Evolutionary conservation across 176 grass and related monocot genomes (phyloP).

Genomic region (Oryza longistaminata): DNA sequence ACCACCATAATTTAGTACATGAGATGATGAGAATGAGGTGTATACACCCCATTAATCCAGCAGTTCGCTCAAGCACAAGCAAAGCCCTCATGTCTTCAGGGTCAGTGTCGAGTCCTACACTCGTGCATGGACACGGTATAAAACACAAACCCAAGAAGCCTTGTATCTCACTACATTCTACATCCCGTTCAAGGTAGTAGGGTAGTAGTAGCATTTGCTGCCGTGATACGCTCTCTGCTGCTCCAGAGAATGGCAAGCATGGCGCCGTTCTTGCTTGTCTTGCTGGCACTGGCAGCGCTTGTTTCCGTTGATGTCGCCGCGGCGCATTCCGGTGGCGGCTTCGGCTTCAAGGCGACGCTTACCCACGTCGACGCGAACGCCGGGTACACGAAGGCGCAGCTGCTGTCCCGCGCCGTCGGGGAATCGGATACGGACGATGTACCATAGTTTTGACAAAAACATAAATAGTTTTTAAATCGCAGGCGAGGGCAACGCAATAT

Average conservation of each 20-base stretch:
- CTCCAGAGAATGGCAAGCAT: constrained; percentile 9
- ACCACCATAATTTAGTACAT: not conserved
- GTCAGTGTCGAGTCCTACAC: constrained; percentile 29
- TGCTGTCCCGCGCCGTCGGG: constrained; percentile 52
- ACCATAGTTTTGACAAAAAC: no score
- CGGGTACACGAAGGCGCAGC: constrained; percentile 38
- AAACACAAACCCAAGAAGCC: constrained; percentile 20
- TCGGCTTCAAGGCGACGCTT: constrained; percentile 56
- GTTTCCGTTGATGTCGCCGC: not conserved
- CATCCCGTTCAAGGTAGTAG: constrained; percentile 38
- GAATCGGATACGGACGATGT: no score
- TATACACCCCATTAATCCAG: not conserved
- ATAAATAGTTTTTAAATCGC: no score
- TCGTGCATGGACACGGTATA: constrained; percentile 25
- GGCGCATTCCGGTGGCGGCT: not conserved
- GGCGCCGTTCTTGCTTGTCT: not conserved
- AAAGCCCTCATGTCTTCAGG: constrained; percentile 28
- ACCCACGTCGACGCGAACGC: constrained; percentile 43
- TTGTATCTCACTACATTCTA: constrained; percentile 40
- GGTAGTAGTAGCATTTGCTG: not conserved
- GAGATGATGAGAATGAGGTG: not conserved
- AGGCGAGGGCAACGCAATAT: no score
- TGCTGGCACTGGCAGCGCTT: constrained; percentile 17
- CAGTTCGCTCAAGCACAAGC: constrained; percentile 2
- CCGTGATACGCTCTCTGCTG: constrained; percentile 5